Percentiles rank a stretch among this genome's conserved stretches.
Evolutionary conservation across 306 rosid species (phyloP).

Genomic region (Cicer pinnatifidum): DNA sequence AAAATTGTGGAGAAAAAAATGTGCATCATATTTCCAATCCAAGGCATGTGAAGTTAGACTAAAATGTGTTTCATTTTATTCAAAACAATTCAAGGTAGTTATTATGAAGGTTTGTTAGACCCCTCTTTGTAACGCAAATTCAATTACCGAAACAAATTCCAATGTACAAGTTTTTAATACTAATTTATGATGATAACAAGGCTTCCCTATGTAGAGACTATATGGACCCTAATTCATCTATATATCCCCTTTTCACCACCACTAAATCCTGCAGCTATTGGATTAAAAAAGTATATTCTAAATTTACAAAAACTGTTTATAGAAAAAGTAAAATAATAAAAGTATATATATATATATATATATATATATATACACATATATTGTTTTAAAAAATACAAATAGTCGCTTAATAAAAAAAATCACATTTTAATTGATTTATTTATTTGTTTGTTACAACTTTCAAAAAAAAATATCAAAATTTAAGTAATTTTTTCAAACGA

Average conservation of each 20-base stretch:
- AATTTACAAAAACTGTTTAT: not conserved
- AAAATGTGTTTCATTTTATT: not conserved
- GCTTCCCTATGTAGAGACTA: not conserved
- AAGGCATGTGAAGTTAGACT: not conserved
- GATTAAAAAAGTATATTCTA: not conserved
- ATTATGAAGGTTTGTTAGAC: not conserved
- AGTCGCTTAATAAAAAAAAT: too few relatives aligned
- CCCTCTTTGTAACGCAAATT: not conserved
- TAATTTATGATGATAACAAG: not conserved
- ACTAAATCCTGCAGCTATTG: conserved; percentile 20
- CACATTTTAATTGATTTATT: too few relatives aligned
- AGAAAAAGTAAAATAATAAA: not conserved
- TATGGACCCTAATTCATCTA: not conserved
- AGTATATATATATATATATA: too few relatives aligned
- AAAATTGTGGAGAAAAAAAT: conserved; percentile 13
- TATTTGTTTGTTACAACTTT: too few relatives aligned
- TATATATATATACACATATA: too few relatives aligned
- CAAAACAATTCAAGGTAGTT: not conserved
- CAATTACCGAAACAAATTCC: not conserved
- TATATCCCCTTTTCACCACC: conserved; percentile 30
- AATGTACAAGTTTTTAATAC: not conserved
- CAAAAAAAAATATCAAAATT: too few relatives aligned
- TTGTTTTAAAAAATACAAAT: too few relatives aligned
- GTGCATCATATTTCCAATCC: conserved; percentile 7
- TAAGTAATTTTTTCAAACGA: too few relatives aligned